phyloP scores from a whole-genome alignment of 2,329 filamentous ascomycete species.

The Colletotrichum nymphaeae region DNA sequence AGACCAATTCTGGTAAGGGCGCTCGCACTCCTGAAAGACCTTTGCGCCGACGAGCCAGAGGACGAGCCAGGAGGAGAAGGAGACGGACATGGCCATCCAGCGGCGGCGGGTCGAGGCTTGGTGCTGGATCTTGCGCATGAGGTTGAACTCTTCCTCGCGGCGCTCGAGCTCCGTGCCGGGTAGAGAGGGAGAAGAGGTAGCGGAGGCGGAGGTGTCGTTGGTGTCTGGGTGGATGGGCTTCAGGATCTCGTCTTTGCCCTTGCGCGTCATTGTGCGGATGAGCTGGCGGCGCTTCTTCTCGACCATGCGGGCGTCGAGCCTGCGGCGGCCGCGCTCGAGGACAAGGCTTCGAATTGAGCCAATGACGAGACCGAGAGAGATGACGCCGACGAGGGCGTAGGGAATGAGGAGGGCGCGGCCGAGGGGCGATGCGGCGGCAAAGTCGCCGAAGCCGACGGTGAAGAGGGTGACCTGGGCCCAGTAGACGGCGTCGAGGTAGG shows the following conservation, averaged over 20 bases:
- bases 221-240: conserved; percentile 54
- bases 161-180: conserved; percentile 62
- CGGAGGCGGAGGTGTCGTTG: background rate
- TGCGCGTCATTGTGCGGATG: conserved; percentile 57
- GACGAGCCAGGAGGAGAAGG: conserved; percentile 73
- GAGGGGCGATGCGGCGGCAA: conserved; percentile 59
- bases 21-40: conserved; percentile 72
- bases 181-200: background rate
- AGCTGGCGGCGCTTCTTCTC: conserved; percentile 67
- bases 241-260: conserved; percentile 60
- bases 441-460: conserved; percentile 73
- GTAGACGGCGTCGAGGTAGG: conserved; percentile 82
- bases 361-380: conserved; percentile 86
- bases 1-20: conserved; percentile 67
- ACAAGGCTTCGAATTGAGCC: conserved; percentile 78
- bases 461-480: conserved; percentile 81
- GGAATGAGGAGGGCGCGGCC: conserved; percentile 82
- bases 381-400: conserved; percentile 84
- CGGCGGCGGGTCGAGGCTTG: conserved; percentile 73
- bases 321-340: conserved; percentile 66
- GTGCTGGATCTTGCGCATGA: conserved; percentile 85
- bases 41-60: conserved; percentile 86
- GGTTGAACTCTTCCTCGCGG: conserved; percentile 76
- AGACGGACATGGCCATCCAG: conserved; percentile 80
- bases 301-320: conserved; percentile 67